These are phyloP conservation scores for Aspergillus fumigatiaffinis DNA, from an alignment of 2,329 filamentous ascomycete species.

Conservation along the genomic window DNA sequence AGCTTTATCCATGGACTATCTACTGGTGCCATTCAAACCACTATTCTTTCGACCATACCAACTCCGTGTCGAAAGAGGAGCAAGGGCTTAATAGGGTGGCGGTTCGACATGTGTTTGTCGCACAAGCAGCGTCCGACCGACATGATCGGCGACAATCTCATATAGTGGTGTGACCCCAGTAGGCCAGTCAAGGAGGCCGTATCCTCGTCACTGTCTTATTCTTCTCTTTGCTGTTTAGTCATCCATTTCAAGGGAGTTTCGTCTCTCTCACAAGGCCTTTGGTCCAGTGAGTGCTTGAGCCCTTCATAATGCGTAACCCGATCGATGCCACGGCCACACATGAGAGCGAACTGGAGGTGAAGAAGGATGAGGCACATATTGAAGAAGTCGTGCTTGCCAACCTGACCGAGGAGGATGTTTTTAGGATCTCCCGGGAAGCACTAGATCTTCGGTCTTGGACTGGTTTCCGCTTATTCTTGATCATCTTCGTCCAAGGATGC, in stretches of 20 bases:
- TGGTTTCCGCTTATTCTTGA: conserved; percentile 38
- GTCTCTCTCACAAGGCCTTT: neutral
- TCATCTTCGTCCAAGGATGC: conserved; percentile 47
- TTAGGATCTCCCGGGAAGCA: conserved; percentile 40
- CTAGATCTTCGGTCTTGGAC: conserved; percentile 41
- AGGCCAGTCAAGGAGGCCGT: neutral
- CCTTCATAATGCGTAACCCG: neutral
- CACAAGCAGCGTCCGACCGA: neutral
- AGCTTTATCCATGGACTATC: neutral
- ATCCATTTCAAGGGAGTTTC: neutral
- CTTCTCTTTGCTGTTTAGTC: neutral
- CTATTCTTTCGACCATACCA: neutral
- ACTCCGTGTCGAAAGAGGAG: neutral
- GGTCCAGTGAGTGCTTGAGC: neutral
- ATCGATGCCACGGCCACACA: neutral
- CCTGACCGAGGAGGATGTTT: conserved; percentile 46
- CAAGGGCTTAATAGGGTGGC: neutral
- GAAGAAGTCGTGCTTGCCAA: conserved; percentile 46
- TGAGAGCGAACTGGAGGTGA: neutral
- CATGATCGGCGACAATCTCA: neutral
- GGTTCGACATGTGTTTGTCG: neutral
- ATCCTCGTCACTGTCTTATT: neutral
- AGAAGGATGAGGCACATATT: conserved; percentile 23
- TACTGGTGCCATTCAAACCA: neutral
- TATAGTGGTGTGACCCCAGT: neutral